Conservation (phyloP, 371 early-diverging fungal genomes). For the Haplosporangium sp. region DNA sequence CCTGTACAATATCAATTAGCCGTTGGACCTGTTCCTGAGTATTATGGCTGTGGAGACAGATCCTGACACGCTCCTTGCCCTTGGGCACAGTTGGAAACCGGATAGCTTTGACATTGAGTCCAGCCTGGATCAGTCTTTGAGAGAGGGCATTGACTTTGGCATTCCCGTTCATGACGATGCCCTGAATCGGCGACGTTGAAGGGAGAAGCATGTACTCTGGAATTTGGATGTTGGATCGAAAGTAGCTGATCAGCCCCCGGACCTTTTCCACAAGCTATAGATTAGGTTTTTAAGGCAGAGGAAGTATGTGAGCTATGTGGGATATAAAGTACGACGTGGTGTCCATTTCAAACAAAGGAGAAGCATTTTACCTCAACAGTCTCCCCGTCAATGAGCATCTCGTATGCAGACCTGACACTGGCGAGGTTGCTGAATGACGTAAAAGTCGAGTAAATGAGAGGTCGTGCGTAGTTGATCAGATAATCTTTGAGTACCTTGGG, state of each 20-base stretch:
- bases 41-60: constrained; percentile 85
- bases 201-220: constrained; percentile 66
- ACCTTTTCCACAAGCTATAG: constrained; percentile 67
- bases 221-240: constrained; percentile 58
- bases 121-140: constrained; percentile 63
- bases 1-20: constrained; percentile 63
- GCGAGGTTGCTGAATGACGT: constrained; percentile 69
- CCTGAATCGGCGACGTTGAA: constrained; percentile 80
- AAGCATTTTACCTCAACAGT: constrained; percentile 58
- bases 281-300: too few species aligned
- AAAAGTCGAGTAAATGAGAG: constrained; percentile 86
- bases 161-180: constrained; percentile 79
- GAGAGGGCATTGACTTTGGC: constrained; percentile 71
- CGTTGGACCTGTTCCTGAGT: constrained; percentile 66
- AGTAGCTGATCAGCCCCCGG: constrained; percentile 57
- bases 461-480: constrained; percentile 85
- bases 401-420: constrained; percentile 68
- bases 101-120: constrained; percentile 82
- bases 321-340: not conserved
- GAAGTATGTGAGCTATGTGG: not conserved
- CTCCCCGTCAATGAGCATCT: constrained; percentile 61
- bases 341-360: not conserved
- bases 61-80: constrained; percentile 83
- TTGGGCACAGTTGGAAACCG: constrained; percentile 85
- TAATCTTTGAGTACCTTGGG: constrained; percentile 70